A percentile compares a stretch with the other conserved stretches of the same genome.
Evolutionary conservation across 1,139 yeast species (phyloP).

Genomic region (Zygosaccharomyces pseudobailii): DNA sequence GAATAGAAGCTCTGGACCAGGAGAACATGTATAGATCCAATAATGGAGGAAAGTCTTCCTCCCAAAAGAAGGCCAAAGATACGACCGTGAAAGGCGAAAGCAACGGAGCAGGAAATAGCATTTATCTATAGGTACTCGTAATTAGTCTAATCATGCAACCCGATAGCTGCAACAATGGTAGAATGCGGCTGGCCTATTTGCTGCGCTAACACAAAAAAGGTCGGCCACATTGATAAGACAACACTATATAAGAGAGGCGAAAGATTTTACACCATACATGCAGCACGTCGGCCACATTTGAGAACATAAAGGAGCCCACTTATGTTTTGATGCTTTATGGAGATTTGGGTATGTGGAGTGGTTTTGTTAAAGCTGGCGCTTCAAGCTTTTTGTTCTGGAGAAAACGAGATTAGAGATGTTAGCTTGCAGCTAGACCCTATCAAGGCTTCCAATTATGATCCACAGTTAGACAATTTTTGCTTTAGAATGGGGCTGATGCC

Average conservation of each 20-base stretch:
- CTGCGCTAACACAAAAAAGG: not conserved
- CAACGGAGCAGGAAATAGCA: not conserved
- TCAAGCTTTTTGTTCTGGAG: not conserved
- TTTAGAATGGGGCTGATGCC: conserved; percentile 20
- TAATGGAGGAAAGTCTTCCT: not conserved
- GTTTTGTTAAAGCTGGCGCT: not conserved
- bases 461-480: conserved; percentile 4
- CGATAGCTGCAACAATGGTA: not conserved
- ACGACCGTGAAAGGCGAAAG: not conserved
- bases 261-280: not conserved
- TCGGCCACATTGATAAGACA: not conserved
- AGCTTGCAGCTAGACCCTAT: not conserved
- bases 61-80: not conserved
- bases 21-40: conserved; percentile 28
- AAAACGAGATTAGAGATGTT: not conserved
- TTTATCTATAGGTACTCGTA: not conserved
- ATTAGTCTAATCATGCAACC: not conserved
- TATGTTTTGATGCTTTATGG: not conserved
- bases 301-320: not conserved
- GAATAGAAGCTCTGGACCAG: conserved; percentile 34
- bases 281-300: not conserved
- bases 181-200: not conserved
- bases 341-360: not conserved
- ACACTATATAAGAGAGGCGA: not conserved
- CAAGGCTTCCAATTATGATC: not conserved